Evolutionary conservation across 768 basidiomycete species (phyloP).

Genomic region (Russula sp.): DNA sequence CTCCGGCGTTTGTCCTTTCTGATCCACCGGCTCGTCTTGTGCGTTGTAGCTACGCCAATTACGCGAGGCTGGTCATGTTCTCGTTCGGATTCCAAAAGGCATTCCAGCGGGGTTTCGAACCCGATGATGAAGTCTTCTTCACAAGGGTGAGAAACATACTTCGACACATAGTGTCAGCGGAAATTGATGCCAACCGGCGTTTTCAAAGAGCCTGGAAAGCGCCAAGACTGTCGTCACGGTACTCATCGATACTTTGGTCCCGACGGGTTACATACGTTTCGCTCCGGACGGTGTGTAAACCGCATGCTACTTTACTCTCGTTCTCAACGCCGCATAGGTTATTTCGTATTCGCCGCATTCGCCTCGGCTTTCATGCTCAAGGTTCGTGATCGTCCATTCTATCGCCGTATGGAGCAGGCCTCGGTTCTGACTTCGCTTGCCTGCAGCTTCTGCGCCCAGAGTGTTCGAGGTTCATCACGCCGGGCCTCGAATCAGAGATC

Average conservation of each 20-base stretch:
- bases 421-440: not conserved
- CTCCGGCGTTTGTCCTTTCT: not conserved
- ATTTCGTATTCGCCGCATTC: constrained; percentile 35
- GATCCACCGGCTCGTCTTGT: not conserved
- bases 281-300: constrained; percentile 32
- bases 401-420: not conserved
- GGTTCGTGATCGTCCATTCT: constrained; percentile 38
- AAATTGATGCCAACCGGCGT: constrained; percentile 2
- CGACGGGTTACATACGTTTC: constrained; percentile 34
- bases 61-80: constrained; percentile 42
- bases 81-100: constrained; percentile 46
- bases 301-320: not conserved
- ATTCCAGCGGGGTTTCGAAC: constrained; percentile 33
- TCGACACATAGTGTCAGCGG: constrained; percentile 8
- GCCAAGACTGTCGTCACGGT: constrained; percentile 27
- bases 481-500: constrained; percentile 59
- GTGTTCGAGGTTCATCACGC: constrained; percentile 58
- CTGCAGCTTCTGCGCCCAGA: constrained; percentile 77
- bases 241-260: constrained; percentile 27
- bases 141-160: constrained; percentile 29
- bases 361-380: constrained; percentile 83
- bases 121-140: constrained; percentile 35
- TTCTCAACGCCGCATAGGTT: constrained; percentile 16
- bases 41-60: constrained; percentile 23
- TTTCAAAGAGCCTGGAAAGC: constrained; percentile 24